These are phyloP conservation scores for Volvox africanus DNA, from an alignment of 139 green algal genomes.

Conservation along the genomic window DNA sequence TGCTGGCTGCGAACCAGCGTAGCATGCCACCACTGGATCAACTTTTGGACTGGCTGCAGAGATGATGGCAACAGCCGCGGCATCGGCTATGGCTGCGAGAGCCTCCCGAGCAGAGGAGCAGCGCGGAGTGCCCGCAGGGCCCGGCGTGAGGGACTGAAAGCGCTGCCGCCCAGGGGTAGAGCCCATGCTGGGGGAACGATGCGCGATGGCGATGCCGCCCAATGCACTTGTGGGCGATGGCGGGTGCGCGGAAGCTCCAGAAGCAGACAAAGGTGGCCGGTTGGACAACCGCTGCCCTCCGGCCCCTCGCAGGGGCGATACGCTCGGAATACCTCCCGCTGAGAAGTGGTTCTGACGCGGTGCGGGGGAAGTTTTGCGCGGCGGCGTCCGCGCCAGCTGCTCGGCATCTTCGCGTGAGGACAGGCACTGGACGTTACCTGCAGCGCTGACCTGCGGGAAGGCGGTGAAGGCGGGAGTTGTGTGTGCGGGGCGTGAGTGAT, in stretches of 20 bases:
- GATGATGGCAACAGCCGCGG: neutral
- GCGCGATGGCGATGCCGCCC: neutral
- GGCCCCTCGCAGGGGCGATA: neutral
- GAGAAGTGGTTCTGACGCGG: neutral
- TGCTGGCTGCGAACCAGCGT: no score
- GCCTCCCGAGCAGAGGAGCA: neutral
- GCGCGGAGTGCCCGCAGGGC: neutral
- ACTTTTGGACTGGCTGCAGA: neutral
- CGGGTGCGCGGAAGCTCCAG: neutral
- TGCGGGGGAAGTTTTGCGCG: neutral
- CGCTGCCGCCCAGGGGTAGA: neutral
- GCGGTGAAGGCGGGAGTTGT: no score
- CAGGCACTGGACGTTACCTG: conserved; percentile 1
- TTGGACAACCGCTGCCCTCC: neutral
- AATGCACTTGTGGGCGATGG: neutral
- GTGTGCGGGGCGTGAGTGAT: no score
- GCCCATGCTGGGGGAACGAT: neutral
- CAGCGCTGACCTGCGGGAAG: neutral
- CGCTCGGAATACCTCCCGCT: neutral
- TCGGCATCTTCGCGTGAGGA: neutral
- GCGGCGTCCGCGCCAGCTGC: neutral
- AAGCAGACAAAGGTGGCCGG: neutral
- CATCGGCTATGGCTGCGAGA: no score
- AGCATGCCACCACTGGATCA: neutral
- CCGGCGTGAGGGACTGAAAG: neutral